Conservation (phyloP, 208 protist genomes). For the Acanthamoeba triangularis region DNA sequence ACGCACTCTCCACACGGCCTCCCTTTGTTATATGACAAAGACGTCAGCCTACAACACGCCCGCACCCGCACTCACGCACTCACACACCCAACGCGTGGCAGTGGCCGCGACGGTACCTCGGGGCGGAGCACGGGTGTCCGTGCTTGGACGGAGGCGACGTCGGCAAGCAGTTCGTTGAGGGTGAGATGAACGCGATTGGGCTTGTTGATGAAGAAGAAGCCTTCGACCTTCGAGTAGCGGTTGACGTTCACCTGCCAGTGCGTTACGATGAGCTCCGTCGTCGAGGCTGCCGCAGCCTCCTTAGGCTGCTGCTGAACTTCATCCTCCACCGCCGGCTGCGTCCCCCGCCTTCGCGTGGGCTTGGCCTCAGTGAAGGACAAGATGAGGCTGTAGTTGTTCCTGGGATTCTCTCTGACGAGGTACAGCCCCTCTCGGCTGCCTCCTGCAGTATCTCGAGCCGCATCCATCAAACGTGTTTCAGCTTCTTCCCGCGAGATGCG, state of each 20-base stretch:
- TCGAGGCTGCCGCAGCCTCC: too few species aligned
- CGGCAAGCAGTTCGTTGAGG: background rate
- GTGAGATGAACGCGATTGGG: background rate
- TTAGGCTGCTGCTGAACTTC: background rate
- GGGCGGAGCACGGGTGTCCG: background rate
- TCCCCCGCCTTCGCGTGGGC: background rate
- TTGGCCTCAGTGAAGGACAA: background rate
- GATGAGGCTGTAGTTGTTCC: slow-evolving; percentile 52
- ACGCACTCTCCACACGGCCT: background rate
- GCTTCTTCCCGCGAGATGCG: slow-evolving; percentile 6
- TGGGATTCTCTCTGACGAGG: background rate
- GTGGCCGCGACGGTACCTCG: background rate
- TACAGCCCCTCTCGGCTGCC: background rate
- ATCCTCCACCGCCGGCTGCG: background rate
- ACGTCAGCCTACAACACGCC: background rate
- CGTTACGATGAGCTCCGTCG: background rate
- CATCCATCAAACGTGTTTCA: background rate
- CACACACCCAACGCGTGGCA: background rate
- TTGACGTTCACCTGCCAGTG: slow-evolving; percentile 61
- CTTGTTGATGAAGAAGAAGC: slow-evolving; percentile 42
- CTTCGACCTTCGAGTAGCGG: slow-evolving; percentile 30
- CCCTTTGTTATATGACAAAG: background rate
- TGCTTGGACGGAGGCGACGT: background rate
- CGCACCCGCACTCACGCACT: background rate
- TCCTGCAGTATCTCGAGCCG: background rate